Evolutionary conservation across 140 eudicot genomes (phyloP).

Genomic region (Anethum foeniculum): DNA sequence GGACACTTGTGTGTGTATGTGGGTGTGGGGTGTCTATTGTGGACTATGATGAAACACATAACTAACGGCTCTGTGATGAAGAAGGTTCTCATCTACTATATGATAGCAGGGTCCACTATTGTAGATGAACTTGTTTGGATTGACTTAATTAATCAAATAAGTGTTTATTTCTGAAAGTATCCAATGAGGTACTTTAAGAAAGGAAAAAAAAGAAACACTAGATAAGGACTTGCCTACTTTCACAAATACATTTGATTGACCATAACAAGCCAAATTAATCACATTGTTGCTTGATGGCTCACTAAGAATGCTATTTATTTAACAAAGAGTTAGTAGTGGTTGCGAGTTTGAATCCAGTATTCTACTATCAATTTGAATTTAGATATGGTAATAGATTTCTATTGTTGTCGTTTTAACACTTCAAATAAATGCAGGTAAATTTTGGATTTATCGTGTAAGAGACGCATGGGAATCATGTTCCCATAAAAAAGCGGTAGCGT

Average conservation of each 20-base stretch:
- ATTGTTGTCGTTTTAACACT: background rate
- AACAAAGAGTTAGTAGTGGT: background rate
- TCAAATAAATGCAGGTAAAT: constrained; percentile 38
- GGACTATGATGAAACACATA: constrained; percentile 4
- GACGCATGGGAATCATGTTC: constrained; percentile 84
- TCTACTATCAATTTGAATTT: background rate
- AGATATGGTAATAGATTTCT: background rate
- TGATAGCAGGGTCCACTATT: background rate
- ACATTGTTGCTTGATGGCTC: background rate
- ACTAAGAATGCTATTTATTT: background rate
- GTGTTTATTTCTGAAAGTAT: background rate
- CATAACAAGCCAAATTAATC: background rate
- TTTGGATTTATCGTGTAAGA: constrained; percentile 58
- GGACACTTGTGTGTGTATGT: background rate
- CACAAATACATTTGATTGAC: background rate
- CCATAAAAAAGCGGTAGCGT: constrained; percentile 75
- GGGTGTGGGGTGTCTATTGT: background rate
- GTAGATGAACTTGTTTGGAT: background rate
- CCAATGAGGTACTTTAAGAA: background rate
- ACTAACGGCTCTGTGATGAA: background rate
- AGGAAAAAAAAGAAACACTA: background rate
- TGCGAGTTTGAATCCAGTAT: background rate
- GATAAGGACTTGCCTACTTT: background rate
- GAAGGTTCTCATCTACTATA: background rate
- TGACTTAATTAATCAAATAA: background rate